phyloP scores from a whole-genome alignment of 2,329 filamentous ascomycete genomes.

The Phyllosticta citribraziliensis region DNA sequence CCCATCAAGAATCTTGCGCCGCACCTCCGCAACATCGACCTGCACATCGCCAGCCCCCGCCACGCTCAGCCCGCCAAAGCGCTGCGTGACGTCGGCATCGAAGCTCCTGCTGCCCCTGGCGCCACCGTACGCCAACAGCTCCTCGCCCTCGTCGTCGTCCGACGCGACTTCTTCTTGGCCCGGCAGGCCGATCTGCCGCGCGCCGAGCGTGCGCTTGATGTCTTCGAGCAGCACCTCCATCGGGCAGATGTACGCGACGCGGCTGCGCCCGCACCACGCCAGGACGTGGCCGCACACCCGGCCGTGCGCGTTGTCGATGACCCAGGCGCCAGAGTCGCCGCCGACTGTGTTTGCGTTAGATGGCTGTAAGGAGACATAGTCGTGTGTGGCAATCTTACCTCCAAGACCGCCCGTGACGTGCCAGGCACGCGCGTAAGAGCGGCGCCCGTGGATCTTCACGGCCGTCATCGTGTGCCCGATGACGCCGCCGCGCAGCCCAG shows the following conservation, averaged over 20 bases:
- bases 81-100: background rate
- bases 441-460: constrained; percentile 78
- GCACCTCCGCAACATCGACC: constrained; percentile 1
- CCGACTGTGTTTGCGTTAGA: constrained; percentile 45
- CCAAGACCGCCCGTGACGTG: constrained; percentile 52
- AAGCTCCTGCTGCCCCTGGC: background rate
- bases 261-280: constrained; percentile 72
- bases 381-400: constrained; percentile 26
- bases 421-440: constrained; percentile 66
- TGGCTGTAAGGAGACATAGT: background rate
- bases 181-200: constrained; percentile 60
- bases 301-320: constrained; percentile 70
- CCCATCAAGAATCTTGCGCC: background rate
- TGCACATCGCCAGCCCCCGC: background rate
- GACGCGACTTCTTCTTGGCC: constrained; percentile 32
- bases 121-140: background rate
- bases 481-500: constrained; percentile 67
- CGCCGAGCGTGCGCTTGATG: constrained; percentile 68
- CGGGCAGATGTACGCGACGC: constrained; percentile 82
- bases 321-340: constrained; percentile 88
- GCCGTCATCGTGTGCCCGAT: constrained; percentile 71
- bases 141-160: background rate
- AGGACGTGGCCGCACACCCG: constrained; percentile 82
- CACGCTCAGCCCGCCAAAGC: background rate
- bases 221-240: constrained; percentile 87